phyloP scores from a whole-genome alignment of 2,329 filamentous ascomycete species.

The Chaetomium sp. region DNA sequence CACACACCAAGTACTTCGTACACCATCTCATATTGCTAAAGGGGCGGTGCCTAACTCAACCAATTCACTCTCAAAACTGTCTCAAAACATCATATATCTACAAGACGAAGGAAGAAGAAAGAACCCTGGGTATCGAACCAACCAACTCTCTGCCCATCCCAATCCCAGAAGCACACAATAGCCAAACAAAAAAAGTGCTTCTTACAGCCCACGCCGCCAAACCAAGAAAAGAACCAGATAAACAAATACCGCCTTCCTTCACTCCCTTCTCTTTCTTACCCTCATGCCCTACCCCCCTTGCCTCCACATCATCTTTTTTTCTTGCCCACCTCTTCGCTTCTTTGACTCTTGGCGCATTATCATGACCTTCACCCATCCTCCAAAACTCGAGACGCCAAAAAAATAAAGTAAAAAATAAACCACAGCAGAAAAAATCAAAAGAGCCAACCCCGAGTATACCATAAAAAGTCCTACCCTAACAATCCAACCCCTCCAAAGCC shows the following conservation, averaged over 20 bases:
- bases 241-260: background rate
- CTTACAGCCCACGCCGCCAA: background rate
- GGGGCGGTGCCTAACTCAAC: too few species aligned
- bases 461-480: background rate
- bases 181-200: background rate
- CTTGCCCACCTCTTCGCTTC: too few species aligned
- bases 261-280: too few species aligned
- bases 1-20: too few species aligned
- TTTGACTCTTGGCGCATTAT: too few species aligned
- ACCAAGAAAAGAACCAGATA: background rate
- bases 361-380: too few species aligned
- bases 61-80: too few species aligned
- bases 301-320: too few species aligned
- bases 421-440: background rate
- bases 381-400: too few species aligned
- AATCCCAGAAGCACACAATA: background rate
- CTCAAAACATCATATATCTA: constrained; percentile 3
- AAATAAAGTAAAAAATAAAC: too few species aligned
- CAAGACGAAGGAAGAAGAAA: background rate
- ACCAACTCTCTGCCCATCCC: background rate
- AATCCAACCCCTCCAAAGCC: constrained; percentile 62
- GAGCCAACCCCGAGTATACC: background rate
- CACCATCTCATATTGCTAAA: too few species aligned
- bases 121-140: constrained; percentile 21
- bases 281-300: too few species aligned